Base-by-base conservation (phyloP, 768 basidiomycete genomes). In the Serendipita indica region DNA sequence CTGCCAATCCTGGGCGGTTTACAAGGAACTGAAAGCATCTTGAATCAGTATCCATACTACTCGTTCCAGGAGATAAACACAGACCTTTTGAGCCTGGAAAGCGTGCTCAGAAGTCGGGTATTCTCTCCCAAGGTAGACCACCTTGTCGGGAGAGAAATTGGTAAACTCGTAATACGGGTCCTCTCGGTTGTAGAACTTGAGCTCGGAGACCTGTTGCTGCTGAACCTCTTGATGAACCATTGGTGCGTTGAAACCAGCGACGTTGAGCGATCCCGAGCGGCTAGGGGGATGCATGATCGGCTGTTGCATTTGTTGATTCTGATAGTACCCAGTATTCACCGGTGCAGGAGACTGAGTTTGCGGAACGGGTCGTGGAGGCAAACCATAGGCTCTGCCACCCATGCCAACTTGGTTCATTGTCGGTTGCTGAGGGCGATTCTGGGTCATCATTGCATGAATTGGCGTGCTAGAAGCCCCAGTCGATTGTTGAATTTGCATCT, bases 101-200 rank as follows among this genome's bases (percentile, higher is more conserved):
- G 60, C 27, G 27, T 63, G 62, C 43, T 63, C 62, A 61, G 60
- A 61, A 12, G 62, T 63, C 18, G 62, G 62, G 33, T 63, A 63
- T 22, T 30, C 39, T 46, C 56, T 62, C 14, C 62, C 61, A 14
- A 60, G 35, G 39, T 60, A 63, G 13, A n/a, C 28, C n/a, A 63
- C 49, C 49, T 54, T 16, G 49, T 54, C 49, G 30, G 49, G 16
- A 10, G 49, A 54, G 2, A 54, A 54, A 28, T 54, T 54, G 10
- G 49, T 54, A 27, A 54, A 54, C 20, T 25, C 20, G 22, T 54
- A 54, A n/a, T 54, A 54, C 10, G 49, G 49, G 27, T 43, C 41
- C 5, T 43, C 41, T 43, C 41, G 18, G 16, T 43, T 43, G 41
- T 43, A 43, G 41, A 43, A 43, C 18, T 43, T 43, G 41, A 43